Conservation (phyloP, 148 eudicot species). For the Pharnaceum exiguum region DNA sequence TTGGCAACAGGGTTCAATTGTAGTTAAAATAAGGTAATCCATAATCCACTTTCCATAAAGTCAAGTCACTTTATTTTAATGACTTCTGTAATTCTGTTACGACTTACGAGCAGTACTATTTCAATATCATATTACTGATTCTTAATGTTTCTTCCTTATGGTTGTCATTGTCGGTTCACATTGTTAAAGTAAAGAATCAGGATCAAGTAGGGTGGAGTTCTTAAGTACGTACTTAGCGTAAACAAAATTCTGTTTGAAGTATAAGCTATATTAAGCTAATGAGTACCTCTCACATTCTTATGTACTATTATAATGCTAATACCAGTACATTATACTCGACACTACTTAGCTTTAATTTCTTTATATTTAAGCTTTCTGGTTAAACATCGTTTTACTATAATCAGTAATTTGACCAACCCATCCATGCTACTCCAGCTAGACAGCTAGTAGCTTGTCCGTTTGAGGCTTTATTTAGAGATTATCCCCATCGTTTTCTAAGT, state of each 20-base stretch:
- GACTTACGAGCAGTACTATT: too few relatives aligned
- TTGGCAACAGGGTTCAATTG: too few relatives aligned
- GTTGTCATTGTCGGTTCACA: slow-evolving; percentile 13
- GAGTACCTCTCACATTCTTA: slow-evolving; percentile 17
- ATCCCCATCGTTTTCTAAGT: too few relatives aligned
- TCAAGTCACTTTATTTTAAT: slow-evolving; percentile 8
- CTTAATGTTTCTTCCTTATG: slow-evolving; percentile 12
- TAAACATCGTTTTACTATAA: background rate
- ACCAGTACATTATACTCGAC: background rate
- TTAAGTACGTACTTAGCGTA: background rate
- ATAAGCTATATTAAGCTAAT: background rate
- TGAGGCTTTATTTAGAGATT: too few relatives aligned
- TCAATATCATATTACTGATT: background rate
- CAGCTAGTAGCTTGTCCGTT: too few relatives aligned
- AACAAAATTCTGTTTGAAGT: background rate
- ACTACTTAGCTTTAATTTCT: background rate
- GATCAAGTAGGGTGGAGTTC: slow-evolving; percentile 12
- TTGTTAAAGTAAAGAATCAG: background rate
- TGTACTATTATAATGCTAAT: slow-evolving; percentile 1
- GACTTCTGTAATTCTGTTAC: too few relatives aligned
- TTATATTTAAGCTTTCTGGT: background rate
- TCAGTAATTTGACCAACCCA: too few relatives aligned
- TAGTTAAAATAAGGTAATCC: too few relatives aligned
- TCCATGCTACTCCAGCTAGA: too few relatives aligned
- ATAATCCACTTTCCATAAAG: slow-evolving; percentile 9